phyloP scores from a whole-genome alignment of 106 monocot species.

The Cymbidium sinense region DNA sequence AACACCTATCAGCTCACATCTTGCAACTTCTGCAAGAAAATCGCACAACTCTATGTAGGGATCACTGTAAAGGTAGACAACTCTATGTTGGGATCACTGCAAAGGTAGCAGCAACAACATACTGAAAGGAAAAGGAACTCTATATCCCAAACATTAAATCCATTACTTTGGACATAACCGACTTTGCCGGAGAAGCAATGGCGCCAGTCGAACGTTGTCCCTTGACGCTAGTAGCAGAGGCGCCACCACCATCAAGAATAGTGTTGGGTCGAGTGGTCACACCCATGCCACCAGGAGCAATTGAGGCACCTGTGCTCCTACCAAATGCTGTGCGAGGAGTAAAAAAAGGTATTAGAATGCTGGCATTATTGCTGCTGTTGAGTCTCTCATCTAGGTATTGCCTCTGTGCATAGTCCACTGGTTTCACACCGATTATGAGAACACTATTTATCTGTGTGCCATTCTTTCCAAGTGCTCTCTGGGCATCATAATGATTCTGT shows the following conservation, averaged over 20 bases:
- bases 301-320: conserved; percentile 12
- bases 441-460: conserved; percentile 44
- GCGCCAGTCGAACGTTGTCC: conserved; percentile 34
- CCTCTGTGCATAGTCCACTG: conserved; percentile 37
- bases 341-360: conserved; percentile 34
- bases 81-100: no score
- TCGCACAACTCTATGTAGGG: no score
- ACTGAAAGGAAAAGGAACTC: neutral
- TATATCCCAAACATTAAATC: conserved; percentile 92
- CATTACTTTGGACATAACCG: conserved; percentile 72
- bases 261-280: conserved; percentile 2
- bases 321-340: conserved; percentile 18
- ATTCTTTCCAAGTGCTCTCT: conserved; percentile 50
- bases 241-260: conserved; percentile 16
- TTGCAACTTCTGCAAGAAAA: neutral
- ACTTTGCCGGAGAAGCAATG: conserved; percentile 86
- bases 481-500: conserved; percentile 51
- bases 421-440: conserved; percentile 55
- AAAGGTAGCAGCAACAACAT: no score
- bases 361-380: conserved; percentile 17
- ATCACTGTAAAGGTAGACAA: no score
- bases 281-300: conserved; percentile 7
- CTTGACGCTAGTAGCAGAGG: conserved; percentile 8
- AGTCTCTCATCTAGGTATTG: conserved; percentile 47
- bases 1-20: neutral